These are phyloP conservation scores for Tilletiopsis washingtonensis DNA, from an alignment of 1,284 basidiomycete species.

Conservation along the genomic window DNA sequence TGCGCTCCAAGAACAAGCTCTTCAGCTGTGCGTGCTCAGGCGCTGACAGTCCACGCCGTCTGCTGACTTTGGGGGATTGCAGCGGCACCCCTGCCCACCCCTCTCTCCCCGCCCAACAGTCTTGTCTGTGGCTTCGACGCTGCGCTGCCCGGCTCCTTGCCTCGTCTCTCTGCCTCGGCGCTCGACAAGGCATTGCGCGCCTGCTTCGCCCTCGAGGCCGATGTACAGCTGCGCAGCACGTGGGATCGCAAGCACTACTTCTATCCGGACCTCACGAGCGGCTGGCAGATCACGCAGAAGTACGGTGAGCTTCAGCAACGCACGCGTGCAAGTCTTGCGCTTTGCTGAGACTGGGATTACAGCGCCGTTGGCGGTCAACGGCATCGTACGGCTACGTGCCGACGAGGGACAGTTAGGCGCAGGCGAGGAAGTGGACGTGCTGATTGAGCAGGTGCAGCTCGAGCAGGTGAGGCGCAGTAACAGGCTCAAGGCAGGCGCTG, in stretches of 20 bases:
- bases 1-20: constrained; percentile 76
- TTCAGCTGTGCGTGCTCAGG: constrained; percentile 77
- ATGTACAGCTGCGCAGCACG: constrained; percentile 50
- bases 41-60: too few relatives aligned
- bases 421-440: constrained; percentile 54
- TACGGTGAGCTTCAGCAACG: constrained; percentile 59
- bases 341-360: constrained; percentile 37
- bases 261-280: constrained; percentile 85
- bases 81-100: constrained; percentile 10
- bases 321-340: not conserved
- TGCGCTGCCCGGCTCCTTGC: constrained; percentile 84
- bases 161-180: constrained; percentile 66
- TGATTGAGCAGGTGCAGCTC: constrained; percentile 87
- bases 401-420: constrained; percentile 38
- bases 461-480: constrained; percentile 66
- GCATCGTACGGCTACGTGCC: constrained; percentile 55
- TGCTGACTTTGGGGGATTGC: not conserved
- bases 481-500: too few relatives aligned
- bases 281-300: constrained; percentile 95
- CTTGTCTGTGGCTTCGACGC: constrained; percentile 78
- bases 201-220: constrained; percentile 68
- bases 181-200: constrained; percentile 74
- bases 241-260: constrained; percentile 94
- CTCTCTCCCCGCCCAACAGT: constrained; percentile 56
- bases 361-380: constrained; percentile 73